Evolutionary conservation across 2,329 filamentous ascomycete species (phyloP), one percentile per base, ranked within the genome.

Genomic region (Venturia asperata): DNA sequence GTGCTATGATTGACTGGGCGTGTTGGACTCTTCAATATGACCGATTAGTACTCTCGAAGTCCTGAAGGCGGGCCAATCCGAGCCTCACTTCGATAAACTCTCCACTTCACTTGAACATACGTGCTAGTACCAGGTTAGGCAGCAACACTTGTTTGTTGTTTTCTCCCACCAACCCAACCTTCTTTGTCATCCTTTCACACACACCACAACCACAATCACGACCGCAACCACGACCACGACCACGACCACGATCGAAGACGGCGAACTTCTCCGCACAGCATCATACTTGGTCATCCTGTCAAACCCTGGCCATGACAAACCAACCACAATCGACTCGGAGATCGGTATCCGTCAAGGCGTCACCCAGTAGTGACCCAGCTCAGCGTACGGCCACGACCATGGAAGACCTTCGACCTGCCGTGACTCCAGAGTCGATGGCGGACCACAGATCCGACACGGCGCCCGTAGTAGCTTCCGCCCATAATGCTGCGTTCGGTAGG

Each of bases 51-150:
- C 11, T 27, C 13, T 15, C 47, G 10, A 13, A 11, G 27, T 13
- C 5, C 47, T 27, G 10, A 15, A 6, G 47, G 21, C 47, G 47
- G 21, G 47, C 24, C 47, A 27, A 21, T 5, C 6, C 24, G 21
- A 21, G 27, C 47, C 24, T 52, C 47, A 52, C 47, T 27, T 49
- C 47, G 15, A 9, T 27, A 24, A 2, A 49, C 11, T 27, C 13
- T 21, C 10, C 47, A 52, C 47, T 52, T 52, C 47, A 52, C 47
- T 52, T 52, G 3, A 6, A 27, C 7, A 11, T 1, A 9, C 15
- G 47, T 27, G 47, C 47, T 27, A 52, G 47, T 52, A 15, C 47
- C 47, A 52, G n/a, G n/a, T n/a, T n/a, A n/a, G 47, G 47, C 47
- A 52, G 21, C 47, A 52, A 27, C 10, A 27, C 15, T 52, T 27